Evolutionary conservation across 2,329 filamentous ascomycete genomes (phyloP).

Genomic region (Davidsoniella neocaledoniae): DNA sequence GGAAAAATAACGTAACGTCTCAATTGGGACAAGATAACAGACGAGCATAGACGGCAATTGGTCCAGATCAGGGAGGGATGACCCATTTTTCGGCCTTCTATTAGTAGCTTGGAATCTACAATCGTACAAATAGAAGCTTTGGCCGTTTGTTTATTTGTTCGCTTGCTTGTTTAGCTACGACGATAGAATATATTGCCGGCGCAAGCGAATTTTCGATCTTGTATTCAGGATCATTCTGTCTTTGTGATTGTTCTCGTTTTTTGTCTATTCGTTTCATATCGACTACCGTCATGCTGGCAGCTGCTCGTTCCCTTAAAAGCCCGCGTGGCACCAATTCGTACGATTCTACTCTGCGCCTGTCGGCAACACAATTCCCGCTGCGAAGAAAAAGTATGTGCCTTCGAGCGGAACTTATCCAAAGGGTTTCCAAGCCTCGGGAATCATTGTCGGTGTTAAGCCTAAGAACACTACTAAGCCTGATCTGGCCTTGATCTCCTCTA

Average conservation of each 20-base stretch:
- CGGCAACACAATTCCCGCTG: constrained; percentile 39
- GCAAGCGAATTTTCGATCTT: no score
- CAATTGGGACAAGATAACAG: constrained; percentile 5
- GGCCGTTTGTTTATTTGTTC: no score
- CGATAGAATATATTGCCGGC: no score
- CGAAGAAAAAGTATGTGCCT: constrained; percentile 85
- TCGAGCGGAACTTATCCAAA: constrained; percentile 72
- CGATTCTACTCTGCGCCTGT: constrained; percentile 12
- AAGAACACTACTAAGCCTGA: constrained; percentile 85
- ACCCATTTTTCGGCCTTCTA: no score
- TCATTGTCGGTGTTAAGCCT: constrained; percentile 84
- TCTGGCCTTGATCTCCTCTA: constrained; percentile 73
- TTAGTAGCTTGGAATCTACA: no score
- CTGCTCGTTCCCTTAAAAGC: background rate
- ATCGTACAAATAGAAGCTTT: no score
- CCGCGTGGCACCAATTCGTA: constrained; percentile 3
- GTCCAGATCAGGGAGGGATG: no score
- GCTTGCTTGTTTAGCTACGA: no score
- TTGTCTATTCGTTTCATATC: background rate
- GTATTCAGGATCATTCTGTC: background rate
- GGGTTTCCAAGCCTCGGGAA: constrained; percentile 74
- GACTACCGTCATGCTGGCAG: constrained; percentile 1
- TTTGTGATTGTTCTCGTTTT: background rate
- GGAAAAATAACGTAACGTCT: background rate
- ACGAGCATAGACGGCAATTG: background rate